Evolutionary conservation across 2,329 filamentous ascomycete species (phyloP), one percentile per base, ranked within the genome.

Genomic region (Aspergillus bombycis): DNA sequence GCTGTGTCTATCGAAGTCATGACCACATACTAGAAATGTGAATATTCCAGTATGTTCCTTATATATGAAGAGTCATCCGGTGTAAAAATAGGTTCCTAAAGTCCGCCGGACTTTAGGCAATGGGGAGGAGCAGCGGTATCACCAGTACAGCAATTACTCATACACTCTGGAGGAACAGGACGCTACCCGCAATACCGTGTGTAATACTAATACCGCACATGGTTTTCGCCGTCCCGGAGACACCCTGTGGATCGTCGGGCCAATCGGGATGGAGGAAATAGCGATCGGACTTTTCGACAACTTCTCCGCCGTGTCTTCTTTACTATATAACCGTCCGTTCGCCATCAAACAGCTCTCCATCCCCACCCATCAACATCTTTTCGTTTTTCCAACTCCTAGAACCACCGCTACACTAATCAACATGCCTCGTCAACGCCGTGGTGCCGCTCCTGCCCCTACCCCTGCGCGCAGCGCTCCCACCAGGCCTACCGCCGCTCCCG

Each of bases 371-470:
- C 38, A 21, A 28, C 43, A 28, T 55, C 23, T 26, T 38, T 9
- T 32, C 14, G 21, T 70, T 70, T 66, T 66, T 68, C 68, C 66
- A 75, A 73, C 36, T 43, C 21, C 41, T 55, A 71, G 72, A 70
- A 69, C 68, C 65, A 70, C 68, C 45, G 28, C 59, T 61, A 61
- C 65, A 67, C 9, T 21, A 61, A 43, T 21, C 58, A 55, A 50
- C 53, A 94, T 94, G 91, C 82, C 91, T 90, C 91, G 91, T 82
- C 88, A 91, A 85, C 86, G 89, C 78, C 88, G 90, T 80, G 83
- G 86, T 80, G 86, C 82, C 75, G 84, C 78, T 62, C 75, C 75
- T 79, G 84, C 78, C 62, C 75, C 75, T 79, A 79, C 80, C 78
- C 76, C 80, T 73, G 75, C 80, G 74, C 78, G 79, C 74, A 84